phyloP scores from a whole-genome alignment of 2,329 filamentous ascomycete genomes.

The Penicillium italicum region DNA sequence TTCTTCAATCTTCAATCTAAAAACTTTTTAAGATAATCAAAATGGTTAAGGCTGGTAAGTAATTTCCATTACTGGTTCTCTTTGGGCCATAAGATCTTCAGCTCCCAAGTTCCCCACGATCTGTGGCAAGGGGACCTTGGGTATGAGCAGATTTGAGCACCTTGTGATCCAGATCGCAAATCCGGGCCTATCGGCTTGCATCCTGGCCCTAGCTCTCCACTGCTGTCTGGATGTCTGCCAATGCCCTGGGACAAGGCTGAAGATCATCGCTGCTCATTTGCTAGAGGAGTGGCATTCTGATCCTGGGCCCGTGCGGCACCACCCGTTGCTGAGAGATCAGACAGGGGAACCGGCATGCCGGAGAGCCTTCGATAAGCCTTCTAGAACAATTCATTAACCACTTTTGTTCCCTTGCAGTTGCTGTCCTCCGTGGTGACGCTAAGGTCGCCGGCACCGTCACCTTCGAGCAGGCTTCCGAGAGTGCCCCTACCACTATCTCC shows the following conservation, averaged over 20 bases:
- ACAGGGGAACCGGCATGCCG: neutral
- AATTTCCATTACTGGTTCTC: constrained; percentile 17
- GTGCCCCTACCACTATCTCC: constrained; percentile 74
- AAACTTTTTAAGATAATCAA: constrained; percentile 56
- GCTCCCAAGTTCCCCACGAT: constrained; percentile 25
- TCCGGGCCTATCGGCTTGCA: constrained; percentile 29
- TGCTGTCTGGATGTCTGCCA: neutral
- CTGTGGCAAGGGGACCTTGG: constrained; percentile 33
- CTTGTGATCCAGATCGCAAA: constrained; percentile 29
- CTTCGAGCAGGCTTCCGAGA: constrained; percentile 90
- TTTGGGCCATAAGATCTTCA: constrained; percentile 13
- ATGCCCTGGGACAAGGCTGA: neutral
- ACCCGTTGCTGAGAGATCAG: neutral
- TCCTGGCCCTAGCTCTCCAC: constrained; percentile 6
- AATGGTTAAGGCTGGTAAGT: constrained; percentile 98
- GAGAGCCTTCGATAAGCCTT: constrained; percentile 5
- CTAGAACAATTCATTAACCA: constrained; percentile 13
- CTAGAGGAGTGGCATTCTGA: neutral
- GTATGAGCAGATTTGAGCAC: constrained; percentile 46
- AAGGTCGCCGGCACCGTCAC: constrained; percentile 89
- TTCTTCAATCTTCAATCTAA: constrained; percentile 16
- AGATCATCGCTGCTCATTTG: constrained; percentile 6
- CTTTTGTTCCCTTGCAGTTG: constrained; percentile 57
- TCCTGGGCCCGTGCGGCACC: neutral
- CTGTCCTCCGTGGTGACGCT: constrained; percentile 95